Base-by-base conservation (phyloP, 352 stramenopile genomes). In the Phytophthora multivora region DNA sequence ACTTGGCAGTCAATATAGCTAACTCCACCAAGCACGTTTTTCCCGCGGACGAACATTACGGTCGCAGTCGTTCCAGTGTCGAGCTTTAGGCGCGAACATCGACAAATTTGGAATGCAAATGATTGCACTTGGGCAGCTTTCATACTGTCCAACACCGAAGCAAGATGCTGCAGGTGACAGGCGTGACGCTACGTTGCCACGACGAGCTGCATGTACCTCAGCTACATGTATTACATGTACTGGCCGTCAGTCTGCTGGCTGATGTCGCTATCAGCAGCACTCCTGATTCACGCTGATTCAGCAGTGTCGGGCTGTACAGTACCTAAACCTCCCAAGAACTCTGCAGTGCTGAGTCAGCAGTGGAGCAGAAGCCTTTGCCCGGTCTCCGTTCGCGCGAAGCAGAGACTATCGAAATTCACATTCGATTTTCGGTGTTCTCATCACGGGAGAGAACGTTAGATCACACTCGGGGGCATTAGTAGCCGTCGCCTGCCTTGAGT, bases 381-480 rank as follows among this genome's bases (percentile, higher is more conserved):
- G 18, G 39, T 65, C 57, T 65, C 45, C 55, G 45, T 33, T 38
- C 40, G 19, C 7, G 31, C 18, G 19, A 35, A 57, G 50, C 28
- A 8, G 19, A 51, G 30, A 58, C 26, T 49, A 58, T 33, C 51
- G 23, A 52, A 43, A 60, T 30, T 5, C 23, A 31, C 6, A 31
- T 66, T 68, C 36, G 45, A 63, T 41, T 57, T 63, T 58, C 46
- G 43, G 42, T 56, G 58, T 9, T 36, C 11, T 36, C 11, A 10
- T 48, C n/a, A n/a, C 45, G 59, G 38, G 52, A 63, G 51, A 66
- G 50, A 48, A 45, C 41, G 25, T 21, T 39, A 25, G 41, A 12
- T 11, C 28, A 31, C 28, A 11, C 5, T 31, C 11, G 13, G 19
- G 48, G 21, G n/a, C 47, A 26, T 52, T 40, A 26, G 8, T 47